These are phyloP conservation scores for Ulota crispa DNA, from an alignment of 225 moss, liverwort and hornwort genomes.

Conservation along the genomic window DNA sequence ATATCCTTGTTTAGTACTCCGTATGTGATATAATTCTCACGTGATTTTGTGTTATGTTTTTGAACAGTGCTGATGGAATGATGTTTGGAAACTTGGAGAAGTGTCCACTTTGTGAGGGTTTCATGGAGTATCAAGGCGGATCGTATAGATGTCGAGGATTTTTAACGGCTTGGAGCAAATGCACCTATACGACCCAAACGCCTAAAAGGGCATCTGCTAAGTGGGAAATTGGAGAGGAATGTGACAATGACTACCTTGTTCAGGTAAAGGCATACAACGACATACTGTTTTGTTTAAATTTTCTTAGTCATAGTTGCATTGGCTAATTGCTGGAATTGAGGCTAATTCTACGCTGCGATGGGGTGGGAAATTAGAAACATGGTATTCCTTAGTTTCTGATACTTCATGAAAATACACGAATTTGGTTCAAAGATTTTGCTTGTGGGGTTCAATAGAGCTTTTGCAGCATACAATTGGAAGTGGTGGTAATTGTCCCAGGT, in stretches of 20 bases:
- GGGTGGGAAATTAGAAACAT: not conserved
- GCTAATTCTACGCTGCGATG: not conserved
- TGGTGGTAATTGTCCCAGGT: not conserved
- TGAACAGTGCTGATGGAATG: slow-evolving; percentile 94
- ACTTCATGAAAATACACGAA: not conserved
- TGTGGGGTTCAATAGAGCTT: not conserved
- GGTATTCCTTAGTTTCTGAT: not conserved
- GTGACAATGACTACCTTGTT: slow-evolving; percentile 65
- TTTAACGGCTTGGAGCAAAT: slow-evolving; percentile 94
- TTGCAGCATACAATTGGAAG: not conserved
- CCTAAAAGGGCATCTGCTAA: slow-evolving; percentile 61
- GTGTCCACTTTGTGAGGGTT: slow-evolving; percentile 81
- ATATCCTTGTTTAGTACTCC: not conserved
- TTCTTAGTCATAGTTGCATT: not conserved
- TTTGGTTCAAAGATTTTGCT: not conserved
- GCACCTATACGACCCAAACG: slow-evolving; percentile 63
- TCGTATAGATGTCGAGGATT: slow-evolving; percentile 88
- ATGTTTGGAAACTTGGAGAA: slow-evolving; percentile 87
- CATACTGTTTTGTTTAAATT: not conserved
- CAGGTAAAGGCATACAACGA: slow-evolving; percentile 45
- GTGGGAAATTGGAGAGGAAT: slow-evolving; percentile 75
- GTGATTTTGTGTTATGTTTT: slow-evolving; percentile 6
- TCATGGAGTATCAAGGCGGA: slow-evolving; percentile 84
- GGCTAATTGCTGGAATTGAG: not conserved
- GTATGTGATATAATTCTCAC: not conserved